Evolutionary conservation across 2,329 filamentous ascomycete genomes (phyloP), one percentile per base, ranked within the genome.

Genomic region (Mollisiaceae sp.): DNA sequence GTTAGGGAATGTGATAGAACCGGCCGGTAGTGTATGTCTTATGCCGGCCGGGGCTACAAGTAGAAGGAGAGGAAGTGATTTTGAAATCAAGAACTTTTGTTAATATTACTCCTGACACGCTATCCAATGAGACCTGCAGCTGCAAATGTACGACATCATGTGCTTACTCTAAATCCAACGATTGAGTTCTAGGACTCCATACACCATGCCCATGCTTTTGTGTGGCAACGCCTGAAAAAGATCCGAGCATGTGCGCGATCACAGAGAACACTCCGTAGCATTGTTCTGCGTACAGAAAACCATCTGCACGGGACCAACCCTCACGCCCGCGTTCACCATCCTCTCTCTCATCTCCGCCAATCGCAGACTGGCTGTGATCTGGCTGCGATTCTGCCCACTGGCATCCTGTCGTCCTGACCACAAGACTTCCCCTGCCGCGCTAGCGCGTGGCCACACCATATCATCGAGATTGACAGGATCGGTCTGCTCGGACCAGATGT

Each of bases 401-500:
- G 81, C 83, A 74, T 94, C 91, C 65, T 85, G 84, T 62, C 84
- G 79, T 60, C 92, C 92, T 47, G 87, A 91, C 93, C 93, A 97
- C 56, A 94, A 82, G 0, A 94, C 87, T 79, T 96, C 93, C 32
- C 85, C 91, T 0, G 89, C 91, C 0, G 91, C 92, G 60, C 85
- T 85, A 1, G 86, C 87, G 6, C 93, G 84, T 8, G 93, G 92
- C 93, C 92, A 97, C 9, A 94, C 79, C 77, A 91, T 87, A 41
- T 81, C 80, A 79, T 97, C 92, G 15, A 97, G 76, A 75, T 89
- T 93, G n/a, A 87, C 80, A 2, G 86, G 79, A 77, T 97, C 93
- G n/a, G 89, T 90, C 80, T 87, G 85, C 75, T 97, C 93, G 69
- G 85, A 86, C 92, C 92, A 97, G 65, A 93, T 85, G 63, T 91